phyloP scores from a whole-genome alignment of 2,329 filamentous ascomycete species.

The Trichophyton schoenleinii region DNA sequence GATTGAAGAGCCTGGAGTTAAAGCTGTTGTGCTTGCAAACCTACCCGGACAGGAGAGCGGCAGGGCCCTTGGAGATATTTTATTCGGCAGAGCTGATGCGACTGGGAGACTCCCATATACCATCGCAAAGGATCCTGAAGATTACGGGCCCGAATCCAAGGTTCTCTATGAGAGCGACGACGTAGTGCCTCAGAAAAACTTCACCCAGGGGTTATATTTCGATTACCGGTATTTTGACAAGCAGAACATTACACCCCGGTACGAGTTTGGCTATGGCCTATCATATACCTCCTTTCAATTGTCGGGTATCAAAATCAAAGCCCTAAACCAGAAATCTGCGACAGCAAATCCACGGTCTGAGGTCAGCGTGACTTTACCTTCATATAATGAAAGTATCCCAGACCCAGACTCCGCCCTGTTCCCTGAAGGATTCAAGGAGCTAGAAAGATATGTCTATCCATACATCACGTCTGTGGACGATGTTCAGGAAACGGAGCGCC shows the following conservation, averaged over 20 bases:
- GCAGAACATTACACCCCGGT: slow-evolving; percentile 58
- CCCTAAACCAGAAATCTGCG: slow-evolving; percentile 38
- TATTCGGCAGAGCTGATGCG: slow-evolving; percentile 34
- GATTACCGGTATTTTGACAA: slow-evolving; percentile 88
- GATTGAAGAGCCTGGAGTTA: slow-evolving; percentile 51
- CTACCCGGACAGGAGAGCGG: slow-evolving; percentile 46
- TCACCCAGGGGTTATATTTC: slow-evolving; percentile 69
- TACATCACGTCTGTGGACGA: slow-evolving; percentile 47
- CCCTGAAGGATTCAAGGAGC: slow-evolving; percentile 46
- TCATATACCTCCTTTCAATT: slow-evolving; percentile 66
- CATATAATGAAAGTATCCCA: slow-evolving; percentile 45
- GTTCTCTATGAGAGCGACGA: slow-evolving; percentile 58
- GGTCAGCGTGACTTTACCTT: slow-evolving; percentile 37
- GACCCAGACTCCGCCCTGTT: slow-evolving; percentile 46
- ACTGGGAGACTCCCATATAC: slow-evolving; percentile 52
- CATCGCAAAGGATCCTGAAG: slow-evolving; percentile 41
- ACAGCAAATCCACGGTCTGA: slow-evolving; percentile 34
- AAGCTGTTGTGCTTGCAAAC: slow-evolving; percentile 51
- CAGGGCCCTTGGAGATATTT: slow-evolving; percentile 34
- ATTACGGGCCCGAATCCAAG: slow-evolving; percentile 55
- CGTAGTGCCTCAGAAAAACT: slow-evolving; percentile 66
- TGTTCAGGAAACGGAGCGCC: slow-evolving; percentile 32
- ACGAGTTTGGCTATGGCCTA: slow-evolving; percentile 75
- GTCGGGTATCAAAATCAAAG: slow-evolving; percentile 39
- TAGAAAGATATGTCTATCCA: slow-evolving; percentile 62